Evolutionary conservation across 768 basidiomycete species (phyloP), one percentile per base, ranked within the genome.

Genomic region (Roridomyces roridus): DNA sequence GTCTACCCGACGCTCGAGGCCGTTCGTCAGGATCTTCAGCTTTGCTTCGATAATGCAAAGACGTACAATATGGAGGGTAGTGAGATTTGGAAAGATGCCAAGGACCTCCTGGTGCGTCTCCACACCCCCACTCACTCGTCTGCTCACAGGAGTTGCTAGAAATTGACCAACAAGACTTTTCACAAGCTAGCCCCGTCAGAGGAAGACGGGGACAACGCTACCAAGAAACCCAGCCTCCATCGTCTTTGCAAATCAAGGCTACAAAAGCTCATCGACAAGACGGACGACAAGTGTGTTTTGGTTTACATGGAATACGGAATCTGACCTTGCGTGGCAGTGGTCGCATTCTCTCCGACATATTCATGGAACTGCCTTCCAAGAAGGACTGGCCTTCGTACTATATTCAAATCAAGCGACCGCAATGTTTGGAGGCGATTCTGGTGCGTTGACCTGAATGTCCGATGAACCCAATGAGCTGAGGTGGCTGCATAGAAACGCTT

Each of bases 361-460:
- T 97, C 76, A 89, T 92, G 86, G 87, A 90, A 43, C 76, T 96
- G 40, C 94, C 94, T 2, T 85, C 83, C 25, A 88, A 83, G 70
- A 92, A 91, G 65, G 76, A 82, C 5, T 95, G 91, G 85, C 81
- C 92, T 0, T 73, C 80, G 12, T 95, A 95, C 67, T 94, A 94
- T 72, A 85, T 85, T 65, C 74, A 84, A 51, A 94, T 95, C 64
- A 85, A 88, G 72, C 82, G 82, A 28, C 92, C 92, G 0, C 88
- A 88, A 67, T 91, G 89, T 63, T 79, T 94, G 21, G 88, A 91
- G 58, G 83, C 82, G 57, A 86, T 94, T 52, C 85, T 86, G 50
- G 92, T 93, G 62, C 46, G 91, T 79, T 6, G 18, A 14, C n/a
- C 31, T 6, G 26, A 20, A 35, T 26, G 18, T 49, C 45, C 15